A percentile compares a stretch with the other conserved stretches of the same genome.
These are phyloP conservation scores for Penicillium atrosanguineum DNA, from an alignment of 495 filamentous ascomycete genomes.

Conservation along the genomic window DNA sequence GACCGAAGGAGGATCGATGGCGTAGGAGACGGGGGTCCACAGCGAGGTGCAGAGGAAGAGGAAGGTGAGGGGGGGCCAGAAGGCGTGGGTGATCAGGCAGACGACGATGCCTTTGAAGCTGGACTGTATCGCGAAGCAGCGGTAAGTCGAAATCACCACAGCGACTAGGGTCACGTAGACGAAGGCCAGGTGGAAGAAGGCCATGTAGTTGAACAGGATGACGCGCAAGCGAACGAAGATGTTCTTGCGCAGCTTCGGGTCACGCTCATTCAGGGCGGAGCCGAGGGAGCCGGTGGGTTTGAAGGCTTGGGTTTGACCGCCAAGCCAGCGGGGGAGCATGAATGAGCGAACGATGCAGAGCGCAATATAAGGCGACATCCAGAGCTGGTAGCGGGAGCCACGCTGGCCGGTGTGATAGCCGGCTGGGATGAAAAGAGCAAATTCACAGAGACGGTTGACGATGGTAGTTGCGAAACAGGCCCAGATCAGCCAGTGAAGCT, in stretches of 20 bases:
- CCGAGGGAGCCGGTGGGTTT: conserved; percentile 35
- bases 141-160: conserved; percentile 33
- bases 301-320: conserved; percentile 35
- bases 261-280: conserved; percentile 32
- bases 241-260: conserved; percentile 28
- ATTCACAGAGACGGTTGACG: conserved; percentile 41
- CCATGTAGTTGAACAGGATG: conserved; percentile 36
- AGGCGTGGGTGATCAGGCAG: conserved; percentile 45
- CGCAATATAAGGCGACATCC: conserved; percentile 48
- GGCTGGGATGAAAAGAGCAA: conserved; percentile 41
- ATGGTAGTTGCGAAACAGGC: conserved; percentile 41
- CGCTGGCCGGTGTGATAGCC: conserved; percentile 46
- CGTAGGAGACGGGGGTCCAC: conserved; percentile 42
- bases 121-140: conserved; percentile 29
- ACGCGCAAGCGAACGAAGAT: conserved; percentile 30
- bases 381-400: conserved; percentile 39
- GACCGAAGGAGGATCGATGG: conserved; percentile 42
- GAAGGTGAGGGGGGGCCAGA: conserved; percentile 46
- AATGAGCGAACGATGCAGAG: conserved; percentile 43
- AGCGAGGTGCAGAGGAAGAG: conserved; percentile 36
- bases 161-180: conserved; percentile 40
- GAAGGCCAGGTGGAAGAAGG: conserved; percentile 36
- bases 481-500: conserved; percentile 50
- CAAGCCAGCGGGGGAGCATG: conserved; percentile 44
- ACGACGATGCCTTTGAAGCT: conserved; percentile 29